Evolutionary conservation across 176 grass and related monocot genomes (phyloP), one percentile per base, ranked within the genome.

Genomic region (Urochloa ruziziensis): DNA sequence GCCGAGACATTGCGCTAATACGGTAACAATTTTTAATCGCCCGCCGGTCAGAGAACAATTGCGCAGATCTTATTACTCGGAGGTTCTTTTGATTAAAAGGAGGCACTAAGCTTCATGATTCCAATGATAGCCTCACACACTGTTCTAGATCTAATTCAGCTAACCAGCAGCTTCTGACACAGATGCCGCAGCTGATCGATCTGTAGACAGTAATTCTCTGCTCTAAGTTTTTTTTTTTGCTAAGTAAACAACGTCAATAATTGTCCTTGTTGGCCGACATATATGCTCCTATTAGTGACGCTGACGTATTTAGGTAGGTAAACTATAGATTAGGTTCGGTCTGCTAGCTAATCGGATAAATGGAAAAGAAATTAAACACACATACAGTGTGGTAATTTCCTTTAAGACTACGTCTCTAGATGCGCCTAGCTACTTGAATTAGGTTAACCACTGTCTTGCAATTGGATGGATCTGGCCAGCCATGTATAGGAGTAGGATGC

Each of bases 131-230:
- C 17, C 44, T 75, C 36, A 32, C 36, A 32, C 66, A 69, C 81
- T 83, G 64, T 83, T 72, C 34, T 53, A 65, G 86, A 82, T 88
- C 85, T 79, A 39, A 30, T 80, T 39, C 68, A 5, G n/a, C 63
- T 61, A 80, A 67, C 48, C 21, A 79, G 42, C 28, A 70, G 40
- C 46, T 53, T 10, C 33, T 36, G 18, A 24, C 9, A 2, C 53
- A n/a, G 53, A 1, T 5, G 49, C 49, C 17, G 49, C 49, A 52
- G 49, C 47, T 18, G 23, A 58, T 27, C 29, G 23, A 48, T 39
- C n/a, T 12, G 7, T 15, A 18, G 19, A 19, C 23, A 68, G 24
- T 18, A 63, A 37, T 43, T 39, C 64, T 42, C 43, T 72, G 43
- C n/a, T n/a, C n/a, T 6, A 49, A 49, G 30, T 46, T 28, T 25